Evolutionary conservation across 2,329 filamentous ascomycete genomes (phyloP).

Genomic region (Fonsecaea multimorphosa): DNA sequence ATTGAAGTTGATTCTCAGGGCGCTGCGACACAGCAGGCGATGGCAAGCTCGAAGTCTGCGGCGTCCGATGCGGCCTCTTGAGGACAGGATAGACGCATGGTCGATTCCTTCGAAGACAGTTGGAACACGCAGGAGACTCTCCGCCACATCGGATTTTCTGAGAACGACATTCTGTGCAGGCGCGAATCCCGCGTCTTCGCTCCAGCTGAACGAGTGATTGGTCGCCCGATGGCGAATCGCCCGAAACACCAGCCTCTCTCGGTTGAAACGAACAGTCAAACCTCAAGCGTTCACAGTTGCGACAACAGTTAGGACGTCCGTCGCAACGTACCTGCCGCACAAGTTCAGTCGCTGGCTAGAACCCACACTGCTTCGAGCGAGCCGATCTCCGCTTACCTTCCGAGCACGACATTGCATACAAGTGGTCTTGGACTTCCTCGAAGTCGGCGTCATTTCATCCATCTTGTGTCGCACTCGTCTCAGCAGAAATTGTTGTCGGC

Average conservation of each 20-base stretch:
- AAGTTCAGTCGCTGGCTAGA: constrained; percentile 13
- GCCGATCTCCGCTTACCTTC: constrained; percentile 20
- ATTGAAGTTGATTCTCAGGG: constrained; percentile 7
- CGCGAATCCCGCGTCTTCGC: constrained; percentile 24
- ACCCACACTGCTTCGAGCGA: background rate
- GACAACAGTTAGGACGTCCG: constrained; percentile 26
- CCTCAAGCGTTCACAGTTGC: constrained; percentile 27
- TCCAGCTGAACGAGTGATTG: constrained; percentile 25
- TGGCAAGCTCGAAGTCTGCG: constrained; percentile 16
- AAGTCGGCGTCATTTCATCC: constrained; percentile 18
- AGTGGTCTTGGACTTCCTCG: constrained; percentile 26
- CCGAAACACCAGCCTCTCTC: constrained; percentile 7
- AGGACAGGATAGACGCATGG: constrained; percentile 23
- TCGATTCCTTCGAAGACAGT: constrained; percentile 27
- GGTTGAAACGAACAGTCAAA: constrained; percentile 29
- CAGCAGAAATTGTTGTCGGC: constrained; percentile 1
- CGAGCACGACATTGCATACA: constrained; percentile 28
- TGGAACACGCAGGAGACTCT: constrained; percentile 24
- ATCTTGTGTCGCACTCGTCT: constrained; percentile 15
- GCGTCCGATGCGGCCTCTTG: constrained; percentile 23
- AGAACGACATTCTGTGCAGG: constrained; percentile 30
- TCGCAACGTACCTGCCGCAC: constrained; percentile 26
- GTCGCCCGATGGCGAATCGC: constrained; percentile 8
- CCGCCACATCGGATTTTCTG: constrained; percentile 27
- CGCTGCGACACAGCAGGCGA: constrained; percentile 12